A percentile compares a stretch with the other conserved stretches of the same genome.
phyloP scores from a whole-genome alignment of 176 grass and related monocot species.

The Musa itinerans region DNA sequence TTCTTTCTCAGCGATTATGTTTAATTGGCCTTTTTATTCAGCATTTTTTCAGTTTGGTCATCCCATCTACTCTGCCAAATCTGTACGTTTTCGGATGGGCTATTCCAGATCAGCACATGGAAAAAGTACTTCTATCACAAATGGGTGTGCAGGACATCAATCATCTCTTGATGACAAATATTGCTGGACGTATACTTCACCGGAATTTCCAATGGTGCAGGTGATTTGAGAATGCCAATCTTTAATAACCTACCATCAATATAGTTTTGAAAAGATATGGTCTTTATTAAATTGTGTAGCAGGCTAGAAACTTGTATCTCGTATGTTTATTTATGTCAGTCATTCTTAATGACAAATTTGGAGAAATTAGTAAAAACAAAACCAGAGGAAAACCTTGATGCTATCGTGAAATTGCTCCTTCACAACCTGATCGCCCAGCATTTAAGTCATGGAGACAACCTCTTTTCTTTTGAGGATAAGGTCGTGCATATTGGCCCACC shows the following conservation, averaged over 20 bases:
- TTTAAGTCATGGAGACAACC: too few species aligned
- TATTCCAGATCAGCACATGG: slow-evolving; percentile 34
- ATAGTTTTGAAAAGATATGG: too few species aligned
- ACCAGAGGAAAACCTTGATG: too few species aligned
- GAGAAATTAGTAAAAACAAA: too few species aligned
- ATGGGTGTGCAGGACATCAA: slow-evolving; percentile 23
- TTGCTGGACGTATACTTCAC: slow-evolving; percentile 70
- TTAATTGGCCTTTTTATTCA: slow-evolving; percentile 16
- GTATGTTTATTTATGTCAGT: background rate
- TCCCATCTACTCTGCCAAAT: slow-evolving; percentile 65
- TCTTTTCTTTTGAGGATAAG: too few species aligned
- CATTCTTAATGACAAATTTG: background rate
- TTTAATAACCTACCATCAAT: background rate
- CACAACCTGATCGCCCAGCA: too few species aligned
- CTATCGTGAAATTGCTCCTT: too few species aligned
- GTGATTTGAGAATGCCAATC: slow-evolving; percentile 21
- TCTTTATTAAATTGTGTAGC: background rate
- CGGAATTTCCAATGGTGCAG: slow-evolving; percentile 73
- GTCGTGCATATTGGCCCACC: too few species aligned
- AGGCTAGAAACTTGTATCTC: background rate
- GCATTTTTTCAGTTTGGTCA: slow-evolving; percentile 39
- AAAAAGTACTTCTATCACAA: slow-evolving; percentile 17
- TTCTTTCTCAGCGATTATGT: background rate
- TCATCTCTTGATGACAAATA: slow-evolving; percentile 49
- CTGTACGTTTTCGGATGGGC: slow-evolving; percentile 57